phyloP scores from a whole-genome alignment of 2,329 filamentous ascomycete species.

The Clarireedia paspali region DNA sequence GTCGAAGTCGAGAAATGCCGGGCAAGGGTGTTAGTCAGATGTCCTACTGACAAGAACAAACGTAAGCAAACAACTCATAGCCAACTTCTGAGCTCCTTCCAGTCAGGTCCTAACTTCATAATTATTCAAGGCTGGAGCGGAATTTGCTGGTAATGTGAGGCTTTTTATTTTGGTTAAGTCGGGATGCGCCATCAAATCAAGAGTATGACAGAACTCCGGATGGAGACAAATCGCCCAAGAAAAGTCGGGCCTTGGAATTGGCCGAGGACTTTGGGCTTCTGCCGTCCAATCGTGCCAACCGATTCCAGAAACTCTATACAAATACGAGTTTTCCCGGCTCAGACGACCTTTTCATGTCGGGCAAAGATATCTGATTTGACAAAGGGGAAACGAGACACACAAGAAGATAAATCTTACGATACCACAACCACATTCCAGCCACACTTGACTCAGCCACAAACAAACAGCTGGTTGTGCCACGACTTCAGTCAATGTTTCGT shows the following conservation, averaged over 20 bases:
- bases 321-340: not conserved
- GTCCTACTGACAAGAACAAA: no score
- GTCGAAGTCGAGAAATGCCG: no score
- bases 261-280: not conserved
- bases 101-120: no score
- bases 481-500: conserved; percentile 7
- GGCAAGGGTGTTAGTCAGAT: no score
- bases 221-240: not conserved
- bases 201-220: not conserved
- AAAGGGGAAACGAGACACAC: not conserved
- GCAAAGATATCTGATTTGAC: no score
- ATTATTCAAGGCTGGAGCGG: no score
- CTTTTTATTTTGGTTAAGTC: not conserved
- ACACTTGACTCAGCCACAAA: conserved; percentile 1
- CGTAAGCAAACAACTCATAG: no score
- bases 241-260: not conserved
- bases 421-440: not conserved
- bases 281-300: not conserved
- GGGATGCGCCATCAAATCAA: not conserved
- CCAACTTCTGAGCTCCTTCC: no score
- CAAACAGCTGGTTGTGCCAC: conserved; percentile 5
- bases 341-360: not conserved
- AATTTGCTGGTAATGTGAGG: not conserved
- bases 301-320: not conserved
- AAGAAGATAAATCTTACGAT: not conserved